phyloP scores from a whole-genome alignment of 1,284 basidiomycete genomes.

The Sporisorium reilianum region DNA sequence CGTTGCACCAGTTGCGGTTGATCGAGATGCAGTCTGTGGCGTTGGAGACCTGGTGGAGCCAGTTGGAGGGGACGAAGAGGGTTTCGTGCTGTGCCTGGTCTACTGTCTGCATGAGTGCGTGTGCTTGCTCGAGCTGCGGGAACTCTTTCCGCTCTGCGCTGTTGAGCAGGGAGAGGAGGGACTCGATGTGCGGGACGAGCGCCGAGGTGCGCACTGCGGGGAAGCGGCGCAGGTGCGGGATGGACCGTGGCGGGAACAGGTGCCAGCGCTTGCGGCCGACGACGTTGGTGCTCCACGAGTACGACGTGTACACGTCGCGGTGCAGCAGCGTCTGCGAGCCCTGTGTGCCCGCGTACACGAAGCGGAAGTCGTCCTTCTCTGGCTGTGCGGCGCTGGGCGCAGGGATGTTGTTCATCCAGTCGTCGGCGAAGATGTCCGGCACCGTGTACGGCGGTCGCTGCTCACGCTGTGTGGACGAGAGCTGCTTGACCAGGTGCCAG shows the following conservation, averaged over 20 bases:
- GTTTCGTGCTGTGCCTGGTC: constrained; percentile 53
- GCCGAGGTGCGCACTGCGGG: constrained; percentile 57
- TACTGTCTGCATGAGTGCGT: constrained; percentile 18
- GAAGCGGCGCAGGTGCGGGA: constrained; percentile 65
- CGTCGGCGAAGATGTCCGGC: constrained; percentile 72
- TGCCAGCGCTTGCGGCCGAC: constrained; percentile 74
- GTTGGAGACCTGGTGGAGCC: constrained; percentile 69
- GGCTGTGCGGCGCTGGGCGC: neutral
- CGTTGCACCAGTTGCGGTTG: constrained; percentile 72
- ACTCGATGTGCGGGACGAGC: constrained; percentile 44
- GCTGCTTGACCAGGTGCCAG: constrained; percentile 72
- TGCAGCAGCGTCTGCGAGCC: constrained; percentile 55
- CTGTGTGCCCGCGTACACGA: constrained; percentile 60
- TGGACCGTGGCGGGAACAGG: constrained; percentile 72
- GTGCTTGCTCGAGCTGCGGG: constrained; percentile 10
- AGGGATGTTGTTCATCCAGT: constrained; percentile 71
- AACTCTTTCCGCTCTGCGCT: neutral
- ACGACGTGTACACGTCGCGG: constrained; percentile 71
- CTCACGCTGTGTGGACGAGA: constrained; percentile 26
- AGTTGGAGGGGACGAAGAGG: constrained; percentile 66
- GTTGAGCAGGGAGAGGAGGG: neutral
- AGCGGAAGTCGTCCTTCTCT: constrained; percentile 71
- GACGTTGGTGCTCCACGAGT: constrained; percentile 75
- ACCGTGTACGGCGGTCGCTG: constrained; percentile 70
- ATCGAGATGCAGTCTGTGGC: constrained; percentile 59